Conservation (phyloP, 352 stramenopile species). For the Phytopythium cucurbitacearum region DNA sequence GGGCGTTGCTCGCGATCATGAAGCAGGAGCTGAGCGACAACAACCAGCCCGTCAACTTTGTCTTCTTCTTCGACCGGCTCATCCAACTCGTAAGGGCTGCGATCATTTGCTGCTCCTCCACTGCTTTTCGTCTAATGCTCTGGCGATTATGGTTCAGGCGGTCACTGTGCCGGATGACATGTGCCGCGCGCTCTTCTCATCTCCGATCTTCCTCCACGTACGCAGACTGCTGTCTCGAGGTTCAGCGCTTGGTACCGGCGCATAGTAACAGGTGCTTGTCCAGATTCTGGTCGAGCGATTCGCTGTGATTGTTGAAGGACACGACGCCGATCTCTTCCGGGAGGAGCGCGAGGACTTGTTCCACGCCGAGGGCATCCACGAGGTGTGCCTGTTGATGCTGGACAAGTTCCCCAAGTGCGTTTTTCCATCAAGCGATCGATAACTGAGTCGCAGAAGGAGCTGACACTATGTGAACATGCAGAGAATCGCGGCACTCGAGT, state of each 20-base stretch:
- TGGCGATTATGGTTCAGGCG: conserved; percentile 11
- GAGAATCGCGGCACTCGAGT: not conserved
- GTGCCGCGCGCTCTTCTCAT: conserved; percentile 40
- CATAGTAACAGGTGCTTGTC: not conserved
- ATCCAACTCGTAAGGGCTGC: conserved; percentile 35
- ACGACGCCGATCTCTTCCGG: conserved; percentile 62
- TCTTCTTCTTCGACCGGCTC: conserved; percentile 66
- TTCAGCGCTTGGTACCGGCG: not conserved
- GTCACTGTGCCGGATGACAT: conserved; percentile 23
- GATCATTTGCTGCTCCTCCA: not conserved
- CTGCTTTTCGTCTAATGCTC: not conserved
- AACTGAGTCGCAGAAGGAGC: too few species aligned
- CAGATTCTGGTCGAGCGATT: conserved; percentile 68
- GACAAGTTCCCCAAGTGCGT: conserved; percentile 46
- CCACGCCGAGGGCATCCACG: conserved; percentile 48
- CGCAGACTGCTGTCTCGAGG: conserved; percentile 2
- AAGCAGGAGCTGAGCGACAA: conserved; percentile 33
- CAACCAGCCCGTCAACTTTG: conserved; percentile 29
- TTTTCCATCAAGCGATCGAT: not conserved
- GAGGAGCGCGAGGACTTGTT: conserved; percentile 65
- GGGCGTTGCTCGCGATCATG: conserved; percentile 45
- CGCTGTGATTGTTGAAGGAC: conserved; percentile 35
- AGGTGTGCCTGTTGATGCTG: conserved; percentile 37
- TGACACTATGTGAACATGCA: not conserved
- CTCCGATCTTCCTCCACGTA: conserved; percentile 64